phyloP scores from a whole-genome alignment of 2,329 filamentous ascomycete genomes.

The Sporothrix brasiliensis region DNA sequence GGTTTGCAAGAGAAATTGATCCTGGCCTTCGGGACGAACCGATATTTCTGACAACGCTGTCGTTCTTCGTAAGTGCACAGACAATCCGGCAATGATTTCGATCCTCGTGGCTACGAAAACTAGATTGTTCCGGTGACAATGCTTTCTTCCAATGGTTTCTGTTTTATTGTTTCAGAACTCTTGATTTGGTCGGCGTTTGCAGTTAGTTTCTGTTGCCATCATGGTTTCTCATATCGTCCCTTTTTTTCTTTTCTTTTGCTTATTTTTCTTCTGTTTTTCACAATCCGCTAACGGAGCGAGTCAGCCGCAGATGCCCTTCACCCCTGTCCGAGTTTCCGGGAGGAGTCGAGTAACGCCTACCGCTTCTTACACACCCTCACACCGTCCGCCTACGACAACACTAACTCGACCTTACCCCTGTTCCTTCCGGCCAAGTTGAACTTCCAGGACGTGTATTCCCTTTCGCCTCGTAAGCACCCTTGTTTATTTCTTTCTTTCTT shows the following conservation, averaged over 20 bases:
- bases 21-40: neutral
- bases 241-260: neutral
- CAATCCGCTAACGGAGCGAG: neutral
- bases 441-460: constrained; percentile 4
- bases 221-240: neutral
- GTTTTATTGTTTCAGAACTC: neutral
- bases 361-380: constrained; percentile 7
- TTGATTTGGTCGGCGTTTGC: neutral
- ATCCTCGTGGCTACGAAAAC: neutral
- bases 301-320: neutral
- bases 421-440: neutral
- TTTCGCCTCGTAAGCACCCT: constrained; percentile 1
- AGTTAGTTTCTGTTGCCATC: neutral
- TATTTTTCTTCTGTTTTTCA: neutral
- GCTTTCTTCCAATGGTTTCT: neutral
- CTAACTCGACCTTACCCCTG: neutral
- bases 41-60: neutral
- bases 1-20: neutral
- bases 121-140: neutral
- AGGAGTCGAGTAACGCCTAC: neutral
- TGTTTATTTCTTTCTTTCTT: neutral
- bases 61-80: neutral
- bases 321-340: neutral
- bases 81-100: neutral
- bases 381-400: neutral